Conservation (phyloP, 129 eudicot species). For the Arctium minus region DNA sequence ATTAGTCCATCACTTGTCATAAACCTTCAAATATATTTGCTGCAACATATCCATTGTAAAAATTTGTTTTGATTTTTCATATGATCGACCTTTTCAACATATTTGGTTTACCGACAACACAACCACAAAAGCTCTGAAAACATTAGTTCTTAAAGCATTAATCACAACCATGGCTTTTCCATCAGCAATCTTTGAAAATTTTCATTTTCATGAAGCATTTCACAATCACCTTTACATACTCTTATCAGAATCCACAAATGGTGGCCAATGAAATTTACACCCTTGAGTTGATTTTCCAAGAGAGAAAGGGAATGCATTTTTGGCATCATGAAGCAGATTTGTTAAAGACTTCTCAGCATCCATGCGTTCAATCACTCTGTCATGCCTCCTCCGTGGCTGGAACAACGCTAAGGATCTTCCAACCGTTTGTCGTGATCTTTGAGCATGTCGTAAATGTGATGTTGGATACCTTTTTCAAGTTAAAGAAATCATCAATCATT, state of each 20-base stretch:
- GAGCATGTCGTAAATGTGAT: constrained; percentile 71
- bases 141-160: too few species aligned
- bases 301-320: not conserved
- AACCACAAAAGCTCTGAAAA: too few species aligned
- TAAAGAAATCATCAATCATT: constrained; percentile 2
- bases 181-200: not conserved
- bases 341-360: constrained; percentile 59
- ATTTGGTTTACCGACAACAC: too few species aligned
- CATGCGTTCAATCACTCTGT: constrained; percentile 81
- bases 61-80: too few species aligned
- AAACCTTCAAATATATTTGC: too few species aligned
- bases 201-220: not conserved
- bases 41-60: too few species aligned
- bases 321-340: not conserved
- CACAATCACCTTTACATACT: constrained; percentile 6
- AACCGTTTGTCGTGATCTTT: constrained; percentile 31
- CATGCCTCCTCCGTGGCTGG: constrained; percentile 96
- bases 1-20: not conserved
- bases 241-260: not conserved
- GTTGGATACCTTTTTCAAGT: constrained; percentile 65
- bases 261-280: not conserved
- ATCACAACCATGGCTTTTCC: not conserved
- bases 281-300: not conserved
- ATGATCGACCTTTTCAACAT: too few species aligned
- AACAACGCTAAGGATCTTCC: constrained; percentile 67